A percentile compares a stretch with the other conserved stretches of the same genome.
phyloP scores from a whole-genome alignment of 2,329 filamentous ascomycete genomes.

The Grosmannia clavigera region DNA sequence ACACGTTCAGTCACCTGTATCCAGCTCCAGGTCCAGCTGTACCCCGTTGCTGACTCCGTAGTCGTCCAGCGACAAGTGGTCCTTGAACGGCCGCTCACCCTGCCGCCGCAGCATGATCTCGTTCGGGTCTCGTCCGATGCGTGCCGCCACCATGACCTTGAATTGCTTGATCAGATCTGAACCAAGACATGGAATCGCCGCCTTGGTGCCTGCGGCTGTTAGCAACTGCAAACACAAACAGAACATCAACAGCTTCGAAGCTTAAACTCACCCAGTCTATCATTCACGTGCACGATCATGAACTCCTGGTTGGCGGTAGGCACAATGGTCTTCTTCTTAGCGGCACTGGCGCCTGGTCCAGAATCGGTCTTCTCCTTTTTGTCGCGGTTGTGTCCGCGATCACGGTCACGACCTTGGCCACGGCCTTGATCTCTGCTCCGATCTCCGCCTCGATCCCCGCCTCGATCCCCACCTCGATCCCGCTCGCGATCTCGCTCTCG shows the following conservation, averaged over 20 bases:
- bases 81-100: slow-evolving; percentile 87
- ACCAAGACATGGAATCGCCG: slow-evolving; percentile 78
- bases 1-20: slow-evolving; percentile 43
- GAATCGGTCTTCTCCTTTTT: background rate
- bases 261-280: slow-evolving; percentile 50
- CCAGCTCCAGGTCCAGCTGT: slow-evolving; percentile 49
- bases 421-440: slow-evolving; percentile 15
- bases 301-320: slow-evolving; percentile 7
- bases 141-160: slow-evolving; percentile 82
- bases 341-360: slow-evolving; percentile 11
- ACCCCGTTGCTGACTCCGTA: slow-evolving; percentile 93
- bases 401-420: slow-evolving; percentile 13
- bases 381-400: slow-evolving; percentile 5
- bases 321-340: slow-evolving; percentile 37
- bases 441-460: slow-evolving; percentile 16
- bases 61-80: slow-evolving; percentile 74
- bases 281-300: slow-evolving; percentile 93
- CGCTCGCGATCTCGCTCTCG: slow-evolving; percentile 10
- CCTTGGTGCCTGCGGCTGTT: slow-evolving; percentile 54
- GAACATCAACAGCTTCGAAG: background rate
- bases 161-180: slow-evolving; percentile 76
- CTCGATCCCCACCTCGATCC: slow-evolving; percentile 19
- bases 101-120: slow-evolving; percentile 89
- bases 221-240: background rate
- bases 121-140: slow-evolving; percentile 77